Base-by-base conservation (phyloP, 345 rosid genomes). In the Gossypium bickii region DNA sequence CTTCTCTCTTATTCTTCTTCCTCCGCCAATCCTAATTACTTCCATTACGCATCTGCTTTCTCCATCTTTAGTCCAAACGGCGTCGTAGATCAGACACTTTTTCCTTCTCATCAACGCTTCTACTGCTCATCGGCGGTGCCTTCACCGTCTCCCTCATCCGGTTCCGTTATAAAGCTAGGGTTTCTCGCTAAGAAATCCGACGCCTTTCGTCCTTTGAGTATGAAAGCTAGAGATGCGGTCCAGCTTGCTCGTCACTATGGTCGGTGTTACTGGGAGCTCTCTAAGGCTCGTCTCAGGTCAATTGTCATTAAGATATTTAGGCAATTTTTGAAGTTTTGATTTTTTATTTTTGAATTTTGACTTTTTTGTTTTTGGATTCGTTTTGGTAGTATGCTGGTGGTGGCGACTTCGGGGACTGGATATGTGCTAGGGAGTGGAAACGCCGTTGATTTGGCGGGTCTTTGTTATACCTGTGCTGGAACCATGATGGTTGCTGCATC, bases 401-500 rank as follows among this genome's bases (percentile, higher is more conserved):
- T 95, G 73, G 97, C 98, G 43, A 95, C 99, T 61, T 95, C 99
- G 68, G 99, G 99, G 9, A 95, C 98, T 62, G 99, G 99, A 15
- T 95, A 81, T 80, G 87, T 93, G 49, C 83, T 95, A 22, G 99
- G 96, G 41, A 83, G 96, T 55, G 93, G 96, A 56, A 82, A 71
- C 77, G 85, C 82, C 7, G 76, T 94, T 68, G 93, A 90, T 81
- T 73, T 90, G 17, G 86, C 85, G 0, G 98, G 98, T 4, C 94
- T 95, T 72, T 90, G 93, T 81, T 93, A 86, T 82, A 95, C 99
- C 2, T 95, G 99, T 87, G 91, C 90, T 67, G 97, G 98, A 4
- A 95, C 97, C 6, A 95, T 95, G 99, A 82, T 95, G 98, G 93
- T 93, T 22, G 97, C 98, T 74, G 96, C 98, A 2, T 89, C 99